These are phyloP conservation scores for Suhomyces bolitotheri DNA, from an alignment of 1,139 yeast genomes.

Conservation along the genomic window DNA sequence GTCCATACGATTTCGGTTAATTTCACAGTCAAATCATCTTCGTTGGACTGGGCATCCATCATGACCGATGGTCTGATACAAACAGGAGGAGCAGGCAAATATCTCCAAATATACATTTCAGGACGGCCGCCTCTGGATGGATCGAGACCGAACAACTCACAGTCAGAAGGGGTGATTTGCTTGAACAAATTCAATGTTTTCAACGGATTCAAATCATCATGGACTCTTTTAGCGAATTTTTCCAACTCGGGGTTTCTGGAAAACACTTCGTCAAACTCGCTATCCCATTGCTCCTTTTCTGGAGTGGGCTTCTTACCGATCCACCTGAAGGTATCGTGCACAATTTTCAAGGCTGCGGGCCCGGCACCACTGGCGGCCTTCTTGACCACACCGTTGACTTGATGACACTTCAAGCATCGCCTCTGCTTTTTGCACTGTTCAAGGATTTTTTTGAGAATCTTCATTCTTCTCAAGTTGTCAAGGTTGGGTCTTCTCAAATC, in stretches of 20 bases:
- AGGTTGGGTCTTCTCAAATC: conserved; percentile 87
- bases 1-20: conserved; percentile 97
- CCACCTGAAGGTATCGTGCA: conserved; percentile 96
- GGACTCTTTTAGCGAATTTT: conserved; percentile 79
- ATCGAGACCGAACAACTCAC: conserved; percentile 90
- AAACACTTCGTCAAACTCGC: conserved; percentile 74
- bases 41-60: conserved; percentile 94
- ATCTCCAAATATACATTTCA: conserved; percentile 95
- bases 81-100: conserved; percentile 97
- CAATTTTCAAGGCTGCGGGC: conserved; percentile 89
- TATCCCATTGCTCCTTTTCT: conserved; percentile 85
- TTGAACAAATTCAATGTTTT: conserved; percentile 86
- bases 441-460: conserved; percentile 71
- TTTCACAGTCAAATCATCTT: conserved; percentile 95
- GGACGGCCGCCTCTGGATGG: conserved; percentile 89
- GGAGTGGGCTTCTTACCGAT: conserved; percentile 86
- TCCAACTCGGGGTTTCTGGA: conserved; percentile 82
- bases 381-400: conserved; percentile 94
- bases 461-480: conserved; percentile 92
- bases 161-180: conserved; percentile 80
- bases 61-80: conserved; percentile 96
- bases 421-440: conserved; percentile 97
- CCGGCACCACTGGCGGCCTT: conserved; percentile 93
- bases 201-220: conserved; percentile 92
- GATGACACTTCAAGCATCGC: conserved; percentile 82